Conservation (phyloP, 2,329 filamentous ascomycete genomes). For the Aspergillus pseudoterreus region DNA sequence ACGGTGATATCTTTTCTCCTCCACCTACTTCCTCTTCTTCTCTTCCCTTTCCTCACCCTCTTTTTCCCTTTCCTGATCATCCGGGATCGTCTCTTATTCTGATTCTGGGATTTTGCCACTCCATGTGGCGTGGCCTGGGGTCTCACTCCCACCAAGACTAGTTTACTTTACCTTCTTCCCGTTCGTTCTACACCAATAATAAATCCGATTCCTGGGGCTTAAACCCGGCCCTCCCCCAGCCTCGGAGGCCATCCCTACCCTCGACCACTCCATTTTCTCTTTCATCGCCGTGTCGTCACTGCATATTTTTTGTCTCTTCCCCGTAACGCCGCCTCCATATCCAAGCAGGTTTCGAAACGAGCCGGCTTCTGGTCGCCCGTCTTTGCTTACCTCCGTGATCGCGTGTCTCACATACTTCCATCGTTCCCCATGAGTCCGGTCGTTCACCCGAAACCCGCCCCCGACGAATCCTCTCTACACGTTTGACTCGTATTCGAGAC, state of each 20-base stretch:
- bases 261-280: not conserved
- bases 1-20: slow-evolving; percentile 1
- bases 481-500: slow-evolving; percentile 18
- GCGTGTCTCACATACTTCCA: slow-evolving; percentile 11
- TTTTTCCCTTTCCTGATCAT: slow-evolving; percentile 9
- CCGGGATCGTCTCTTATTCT: slow-evolving; percentile 6
- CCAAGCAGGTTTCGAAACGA: not conserved
- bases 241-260: not conserved
- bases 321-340: not conserved
- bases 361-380: not conserved
- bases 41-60: slow-evolving; percentile 12
- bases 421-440: slow-evolving; percentile 26
- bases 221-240: slow-evolving; percentile 4
- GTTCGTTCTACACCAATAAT: slow-evolving; percentile 15
- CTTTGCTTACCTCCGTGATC: slow-evolving; percentile 9
- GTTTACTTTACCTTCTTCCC: slow-evolving; percentile 6
- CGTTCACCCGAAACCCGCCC: slow-evolving; percentile 14
- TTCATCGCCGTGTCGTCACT: slow-evolving; percentile 2
- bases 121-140: slow-evolving; percentile 13
- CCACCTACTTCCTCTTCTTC: slow-evolving; percentile 5
- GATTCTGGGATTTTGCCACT: slow-evolving; percentile 10
- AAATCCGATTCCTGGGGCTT: not conserved
- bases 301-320: not conserved
- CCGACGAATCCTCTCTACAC: slow-evolving; percentile 15
- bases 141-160: slow-evolving; percentile 5